Percentiles rank a stretch among this genome's conserved stretches.
Conservation (phyloP, 2,329 filamentous ascomycete species). For the Rhynchosporium agropyri region DNA sequence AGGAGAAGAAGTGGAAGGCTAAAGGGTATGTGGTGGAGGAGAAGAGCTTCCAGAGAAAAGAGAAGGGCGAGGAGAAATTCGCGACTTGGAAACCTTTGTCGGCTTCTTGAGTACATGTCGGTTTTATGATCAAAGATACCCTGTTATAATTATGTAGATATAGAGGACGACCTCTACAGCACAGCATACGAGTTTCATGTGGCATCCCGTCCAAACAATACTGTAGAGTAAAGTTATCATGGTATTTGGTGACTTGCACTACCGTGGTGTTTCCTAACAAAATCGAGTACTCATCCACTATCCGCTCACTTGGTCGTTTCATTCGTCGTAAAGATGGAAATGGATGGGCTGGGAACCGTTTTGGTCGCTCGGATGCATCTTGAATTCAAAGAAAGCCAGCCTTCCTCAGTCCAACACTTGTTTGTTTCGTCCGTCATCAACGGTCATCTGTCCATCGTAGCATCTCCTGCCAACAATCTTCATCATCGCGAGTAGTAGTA, state of each 20-base stretch:
- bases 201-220: not conserved
- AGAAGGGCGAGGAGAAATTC: constrained; percentile 11
- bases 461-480: not conserved
- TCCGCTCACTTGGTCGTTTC: constrained; percentile 22
- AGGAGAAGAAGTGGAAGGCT: constrained; percentile 17
- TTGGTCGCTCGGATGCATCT: constrained; percentile 45
- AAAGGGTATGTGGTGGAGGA: not conserved
- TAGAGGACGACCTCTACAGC: not conserved
- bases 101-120: constrained; percentile 1
- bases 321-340: constrained; percentile 11
- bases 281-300: constrained; percentile 2
- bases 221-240: not conserved
- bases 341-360: constrained; percentile 1
- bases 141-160: not conserved
- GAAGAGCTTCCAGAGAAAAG: not conserved
- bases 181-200: not conserved
- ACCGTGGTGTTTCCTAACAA: not conserved
- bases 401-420: constrained; percentile 9
- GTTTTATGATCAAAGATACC: constrained; percentile 6
- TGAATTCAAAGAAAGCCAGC: constrained; percentile 29
- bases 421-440: constrained; percentile 7
- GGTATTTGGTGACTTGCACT: not conserved
- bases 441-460: not conserved
- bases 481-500: not conserved
- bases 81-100: not conserved